phyloP scores from a whole-genome alignment of 805 yeast genomes.

The Ogataea nakhonphanomensis region DNA sequence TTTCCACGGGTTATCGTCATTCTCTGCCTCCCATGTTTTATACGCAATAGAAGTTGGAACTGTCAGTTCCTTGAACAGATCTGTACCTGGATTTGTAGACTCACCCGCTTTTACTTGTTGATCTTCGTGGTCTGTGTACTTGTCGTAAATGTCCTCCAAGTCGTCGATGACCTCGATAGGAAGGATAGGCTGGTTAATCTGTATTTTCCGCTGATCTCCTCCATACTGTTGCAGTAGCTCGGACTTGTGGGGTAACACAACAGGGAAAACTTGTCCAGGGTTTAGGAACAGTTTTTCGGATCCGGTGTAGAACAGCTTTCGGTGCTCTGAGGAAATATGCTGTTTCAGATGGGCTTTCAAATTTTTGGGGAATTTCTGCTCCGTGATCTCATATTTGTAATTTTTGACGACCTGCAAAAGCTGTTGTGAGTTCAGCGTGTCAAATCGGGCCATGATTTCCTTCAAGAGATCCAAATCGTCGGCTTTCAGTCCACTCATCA shows the following conservation, averaged over 20 bases:
- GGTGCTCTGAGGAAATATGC: constrained; percentile 18
- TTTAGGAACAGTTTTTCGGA: constrained; percentile 43
- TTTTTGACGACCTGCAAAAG: constrained; percentile 65
- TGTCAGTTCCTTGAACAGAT: constrained; percentile 45
- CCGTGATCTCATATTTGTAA: constrained; percentile 83
- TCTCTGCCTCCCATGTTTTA: constrained; percentile 52
- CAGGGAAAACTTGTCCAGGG: constrained; percentile 48
- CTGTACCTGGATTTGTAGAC: constrained; percentile 30
- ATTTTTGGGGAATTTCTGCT: constrained; percentile 58
- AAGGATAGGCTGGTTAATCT: constrained; percentile 64
- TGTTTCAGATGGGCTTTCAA: constrained; percentile 42
- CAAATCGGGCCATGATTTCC: constrained; percentile 50
- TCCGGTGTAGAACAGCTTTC: constrained; percentile 23
- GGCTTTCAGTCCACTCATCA: constrained; percentile 57
- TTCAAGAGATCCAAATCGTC: constrained; percentile 56
- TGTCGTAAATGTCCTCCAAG: constrained; percentile 62
- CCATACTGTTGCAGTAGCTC: constrained; percentile 79
- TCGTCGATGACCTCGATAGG: constrained; percentile 70
- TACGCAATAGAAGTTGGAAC: constrained; percentile 50
- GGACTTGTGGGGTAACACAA: constrained; percentile 65
- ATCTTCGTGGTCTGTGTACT: constrained; percentile 15
- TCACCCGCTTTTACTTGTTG: constrained; percentile 9
- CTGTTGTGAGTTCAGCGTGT: constrained; percentile 63
- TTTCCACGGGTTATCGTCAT: constrained; percentile 64
- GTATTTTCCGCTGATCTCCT: constrained; percentile 51